These are phyloP conservation scores for Coprinopsis strossmayeri DNA, from an alignment of 768 basidiomycete genomes.

Conservation along the genomic window DNA sequence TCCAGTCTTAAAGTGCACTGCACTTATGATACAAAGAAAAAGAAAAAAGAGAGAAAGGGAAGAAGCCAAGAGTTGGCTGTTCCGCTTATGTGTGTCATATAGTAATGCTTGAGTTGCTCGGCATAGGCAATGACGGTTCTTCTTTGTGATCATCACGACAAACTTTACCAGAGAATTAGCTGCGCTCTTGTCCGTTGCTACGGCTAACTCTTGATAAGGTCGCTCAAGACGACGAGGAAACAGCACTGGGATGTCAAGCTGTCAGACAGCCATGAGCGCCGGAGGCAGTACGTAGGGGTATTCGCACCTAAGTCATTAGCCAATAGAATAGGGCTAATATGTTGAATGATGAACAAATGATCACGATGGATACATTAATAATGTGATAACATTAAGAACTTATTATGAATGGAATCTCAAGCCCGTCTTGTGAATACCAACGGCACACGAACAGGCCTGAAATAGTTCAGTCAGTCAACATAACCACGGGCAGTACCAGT, in stretches of 20 bases:
- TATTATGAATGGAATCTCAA: no score
- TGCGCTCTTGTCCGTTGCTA: background rate
- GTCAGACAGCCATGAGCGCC: no score
- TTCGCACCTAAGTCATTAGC: no score
- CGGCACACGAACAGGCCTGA: background rate
- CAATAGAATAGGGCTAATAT: background rate
- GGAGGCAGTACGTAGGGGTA: no score
- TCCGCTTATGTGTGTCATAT: no score
- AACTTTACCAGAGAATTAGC: background rate
- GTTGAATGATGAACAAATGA: no score
- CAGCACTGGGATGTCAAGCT: no score
- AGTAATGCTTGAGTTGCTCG: no score
- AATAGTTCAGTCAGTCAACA: background rate
- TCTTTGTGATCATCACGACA: background rate
- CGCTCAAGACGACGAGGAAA: no score
- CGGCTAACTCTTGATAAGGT: no score
- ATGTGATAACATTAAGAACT: no score
- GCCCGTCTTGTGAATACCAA: background rate
- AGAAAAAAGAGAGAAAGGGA: constrained; percentile 11
- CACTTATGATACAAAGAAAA: constrained; percentile 11
- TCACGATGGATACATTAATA: no score
- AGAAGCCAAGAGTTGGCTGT: constrained; percentile 7
- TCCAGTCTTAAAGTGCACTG: constrained; percentile 24
- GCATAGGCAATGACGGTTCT: background rate
- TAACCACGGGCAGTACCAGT: background rate